phyloP scores from a whole-genome alignment of 2,329 filamentous ascomycete genomes.

The Colletotrichum sp. region DNA sequence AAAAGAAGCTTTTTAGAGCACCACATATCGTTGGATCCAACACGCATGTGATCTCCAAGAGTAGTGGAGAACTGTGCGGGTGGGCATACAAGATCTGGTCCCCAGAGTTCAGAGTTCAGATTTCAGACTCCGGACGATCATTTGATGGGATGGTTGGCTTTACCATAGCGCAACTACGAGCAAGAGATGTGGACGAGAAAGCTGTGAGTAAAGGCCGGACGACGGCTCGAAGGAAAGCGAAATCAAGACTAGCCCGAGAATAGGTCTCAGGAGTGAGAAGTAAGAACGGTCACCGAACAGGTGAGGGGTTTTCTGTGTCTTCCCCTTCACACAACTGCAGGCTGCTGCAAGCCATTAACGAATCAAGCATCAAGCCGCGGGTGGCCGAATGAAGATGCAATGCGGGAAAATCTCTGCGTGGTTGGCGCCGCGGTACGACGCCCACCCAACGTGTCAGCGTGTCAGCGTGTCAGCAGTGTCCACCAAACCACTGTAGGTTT shows the following conservation, averaged over 20 bases:
- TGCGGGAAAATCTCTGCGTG: slow-evolving; percentile 3
- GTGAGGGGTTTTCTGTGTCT: neutral
- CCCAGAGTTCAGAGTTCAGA: neutral
- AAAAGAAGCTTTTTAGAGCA: neutral
- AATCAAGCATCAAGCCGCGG: neutral
- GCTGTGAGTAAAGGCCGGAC: neutral
- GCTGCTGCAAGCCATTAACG: neutral
- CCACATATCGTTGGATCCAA: neutral
- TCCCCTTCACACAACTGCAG: neutral
- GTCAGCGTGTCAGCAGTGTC: neutral
- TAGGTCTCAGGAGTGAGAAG: neutral
- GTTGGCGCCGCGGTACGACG: neutral
- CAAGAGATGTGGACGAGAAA: neutral
- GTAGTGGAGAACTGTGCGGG: neutral
- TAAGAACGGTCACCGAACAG: neutral
- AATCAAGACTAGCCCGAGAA: neutral
- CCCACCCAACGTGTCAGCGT: neutral
- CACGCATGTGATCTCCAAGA: neutral
- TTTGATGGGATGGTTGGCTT: neutral
- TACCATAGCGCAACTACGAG: neutral
- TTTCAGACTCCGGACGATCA: neutral
- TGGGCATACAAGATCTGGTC: neutral
- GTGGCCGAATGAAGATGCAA: neutral
- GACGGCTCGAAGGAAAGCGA: neutral
- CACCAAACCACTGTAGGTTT: slow-evolving; percentile 16